Evolutionary conservation across 768 basidiomycete genomes (phyloP).

Genomic region (Pleurotus sapidus): DNA sequence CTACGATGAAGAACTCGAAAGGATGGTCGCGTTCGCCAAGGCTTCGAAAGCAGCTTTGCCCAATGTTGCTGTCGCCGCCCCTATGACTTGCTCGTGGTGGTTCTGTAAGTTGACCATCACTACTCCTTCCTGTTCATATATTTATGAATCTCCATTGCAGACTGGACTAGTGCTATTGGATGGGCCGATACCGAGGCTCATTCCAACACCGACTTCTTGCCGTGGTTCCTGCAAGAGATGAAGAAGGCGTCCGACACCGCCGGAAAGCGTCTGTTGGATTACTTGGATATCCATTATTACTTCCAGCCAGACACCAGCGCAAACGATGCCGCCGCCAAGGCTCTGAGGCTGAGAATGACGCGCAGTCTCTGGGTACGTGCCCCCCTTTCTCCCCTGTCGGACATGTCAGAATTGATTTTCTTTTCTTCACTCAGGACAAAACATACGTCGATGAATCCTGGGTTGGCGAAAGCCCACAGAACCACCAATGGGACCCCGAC

Average conservation of each 20-base stretch:
- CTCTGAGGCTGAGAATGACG: constrained; percentile 45
- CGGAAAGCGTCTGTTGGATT: constrained; percentile 47
- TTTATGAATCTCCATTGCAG: constrained; percentile 18
- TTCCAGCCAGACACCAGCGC: constrained; percentile 50
- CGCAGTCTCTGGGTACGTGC: constrained; percentile 46
- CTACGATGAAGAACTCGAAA: constrained; percentile 50
- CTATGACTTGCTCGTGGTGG: constrained; percentile 46
- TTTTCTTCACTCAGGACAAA: constrained; percentile 29
- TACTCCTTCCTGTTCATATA: not conserved
- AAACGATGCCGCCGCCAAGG: constrained; percentile 49
- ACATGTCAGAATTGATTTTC: not conserved
- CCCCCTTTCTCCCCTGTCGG: not conserved
- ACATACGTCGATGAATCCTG: constrained; percentile 55
- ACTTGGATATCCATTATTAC: constrained; percentile 57
- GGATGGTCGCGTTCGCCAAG: constrained; percentile 38
- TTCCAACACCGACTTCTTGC: constrained; percentile 49
- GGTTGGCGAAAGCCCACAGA: constrained; percentile 40
- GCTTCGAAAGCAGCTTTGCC: constrained; percentile 43
- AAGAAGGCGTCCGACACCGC: constrained; percentile 27
- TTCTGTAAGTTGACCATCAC: constrained; percentile 29
- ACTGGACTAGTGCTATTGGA: constrained; percentile 51
- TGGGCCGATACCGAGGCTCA: constrained; percentile 49
- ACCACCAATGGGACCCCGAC: constrained; percentile 45
- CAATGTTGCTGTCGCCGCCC: constrained; percentile 41
- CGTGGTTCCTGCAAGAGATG: constrained; percentile 55